These are phyloP conservation scores for Lepraria neglecta DNA, from an alignment of 495 filamentous ascomycete species.

Conservation along the genomic window DNA sequence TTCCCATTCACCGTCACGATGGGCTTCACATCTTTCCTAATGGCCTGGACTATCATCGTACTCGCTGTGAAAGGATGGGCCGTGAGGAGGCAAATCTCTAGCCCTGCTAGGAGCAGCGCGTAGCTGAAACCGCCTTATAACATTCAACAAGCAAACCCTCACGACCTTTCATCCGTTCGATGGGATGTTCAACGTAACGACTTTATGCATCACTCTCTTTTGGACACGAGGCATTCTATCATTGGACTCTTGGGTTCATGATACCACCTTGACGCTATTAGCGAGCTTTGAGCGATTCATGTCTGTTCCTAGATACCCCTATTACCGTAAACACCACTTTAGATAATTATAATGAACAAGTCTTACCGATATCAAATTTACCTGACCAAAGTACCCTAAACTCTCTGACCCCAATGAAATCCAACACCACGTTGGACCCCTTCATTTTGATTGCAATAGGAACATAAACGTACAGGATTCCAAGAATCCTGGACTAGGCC, in stretches of 20 bases:
- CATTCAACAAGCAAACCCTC: too few species aligned
- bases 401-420: neutral
- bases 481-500: too few species aligned
- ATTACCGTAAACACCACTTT: neutral
- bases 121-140: neutral
- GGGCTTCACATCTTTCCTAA: slow-evolving; percentile 74
- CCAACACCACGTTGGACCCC: neutral
- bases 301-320: slow-evolving; percentile 5
- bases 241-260: neutral
- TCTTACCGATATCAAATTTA: neutral
- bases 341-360: neutral
- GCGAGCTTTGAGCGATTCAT: slow-evolving; percentile 10
- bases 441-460: neutral
- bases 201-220: neutral
- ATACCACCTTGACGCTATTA: slow-evolving; percentile 11
- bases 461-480: too few species aligned
- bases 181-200: slow-evolving; percentile 1
- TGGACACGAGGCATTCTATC: neutral
- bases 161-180: neutral
- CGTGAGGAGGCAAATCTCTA: slow-evolving; percentile 25
- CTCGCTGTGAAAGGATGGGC: slow-evolving; percentile 93
- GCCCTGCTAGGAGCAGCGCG: neutral
- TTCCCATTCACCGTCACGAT: slow-evolving; percentile 88
- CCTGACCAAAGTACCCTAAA: too few species aligned
- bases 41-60: slow-evolving; percentile 73